These are phyloP conservation scores for Psilocybe azurescens DNA, from an alignment of 768 basidiomycete species.

Conservation along the genomic window DNA sequence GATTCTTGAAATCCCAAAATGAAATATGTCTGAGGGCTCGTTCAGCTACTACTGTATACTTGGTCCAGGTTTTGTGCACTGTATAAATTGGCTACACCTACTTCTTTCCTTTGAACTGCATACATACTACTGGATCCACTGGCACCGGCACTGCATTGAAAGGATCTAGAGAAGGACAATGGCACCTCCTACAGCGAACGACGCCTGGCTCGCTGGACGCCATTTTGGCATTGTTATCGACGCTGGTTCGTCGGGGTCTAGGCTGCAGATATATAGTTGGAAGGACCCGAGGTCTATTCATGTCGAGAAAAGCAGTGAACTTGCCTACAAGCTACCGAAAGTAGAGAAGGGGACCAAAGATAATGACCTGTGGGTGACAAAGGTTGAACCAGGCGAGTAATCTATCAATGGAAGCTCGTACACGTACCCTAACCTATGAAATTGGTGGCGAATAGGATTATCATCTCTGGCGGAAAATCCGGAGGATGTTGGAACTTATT, in stretches of 20 bases:
- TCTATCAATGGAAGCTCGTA: background rate
- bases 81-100: background rate
- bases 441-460: conserved; percentile 60
- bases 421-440: background rate
- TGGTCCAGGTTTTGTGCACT: background rate
- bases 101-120: background rate
- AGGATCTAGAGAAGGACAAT: conserved; percentile 31
- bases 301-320: conserved; percentile 56
- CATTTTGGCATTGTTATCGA: conserved; percentile 96
- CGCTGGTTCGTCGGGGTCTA: conserved; percentile 96
- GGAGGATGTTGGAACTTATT: conserved; percentile 72
- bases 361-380: conserved; percentile 86
- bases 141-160: background rate
- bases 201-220: conserved; percentile 80
- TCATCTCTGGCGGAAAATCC: conserved; percentile 80
- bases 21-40: background rate
- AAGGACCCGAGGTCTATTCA: conserved; percentile 67
- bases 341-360: conserved; percentile 90
- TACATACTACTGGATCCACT: background rate
- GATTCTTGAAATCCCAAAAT: background rate
- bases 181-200: conserved; percentile 75
- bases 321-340: conserved; percentile 67
- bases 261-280: conserved; percentile 98
- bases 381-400: conserved; percentile 90
- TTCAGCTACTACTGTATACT: background rate